Evolutionary conservation across 2,329 filamentous ascomycete species (phyloP).

Genomic region (Nemania sp.): DNA sequence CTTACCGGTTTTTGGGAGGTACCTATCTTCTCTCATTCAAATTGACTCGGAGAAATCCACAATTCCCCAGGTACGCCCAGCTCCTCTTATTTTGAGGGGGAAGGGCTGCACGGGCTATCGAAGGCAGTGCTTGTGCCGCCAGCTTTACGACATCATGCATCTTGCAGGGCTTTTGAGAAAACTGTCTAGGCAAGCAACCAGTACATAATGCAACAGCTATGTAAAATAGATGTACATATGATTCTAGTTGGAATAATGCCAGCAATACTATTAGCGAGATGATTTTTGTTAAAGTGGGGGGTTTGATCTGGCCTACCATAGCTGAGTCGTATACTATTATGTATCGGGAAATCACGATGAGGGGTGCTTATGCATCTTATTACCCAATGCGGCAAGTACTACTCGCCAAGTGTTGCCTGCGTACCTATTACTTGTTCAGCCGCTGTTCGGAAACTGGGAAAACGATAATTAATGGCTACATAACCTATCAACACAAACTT

Average conservation of each 20-base stretch:
- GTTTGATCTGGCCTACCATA: not conserved
- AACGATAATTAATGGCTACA: constrained; percentile 41
- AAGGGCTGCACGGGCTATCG: not conserved
- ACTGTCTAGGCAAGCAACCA: not conserved
- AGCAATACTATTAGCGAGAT: not conserved
- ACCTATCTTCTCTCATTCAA: not conserved
- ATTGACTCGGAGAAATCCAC: not conserved
- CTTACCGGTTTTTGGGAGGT: not conserved
- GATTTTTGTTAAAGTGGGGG: not conserved
- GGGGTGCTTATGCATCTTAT: not conserved
- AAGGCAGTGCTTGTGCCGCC: not conserved
- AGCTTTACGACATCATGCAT: not conserved
- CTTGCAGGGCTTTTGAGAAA: not conserved
- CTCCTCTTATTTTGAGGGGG: constrained; percentile 1
- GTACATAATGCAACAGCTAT: not conserved
- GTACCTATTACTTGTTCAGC: constrained; percentile 3
- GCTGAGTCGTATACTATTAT: constrained; percentile 13
- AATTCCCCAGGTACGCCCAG: constrained; percentile 1
- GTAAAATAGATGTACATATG: not conserved
- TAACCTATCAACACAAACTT: constrained; percentile 17
- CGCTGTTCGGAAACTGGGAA: constrained; percentile 19
- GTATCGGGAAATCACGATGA: not conserved
- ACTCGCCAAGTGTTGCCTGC: constrained; percentile 20
- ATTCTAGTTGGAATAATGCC: not conserved
- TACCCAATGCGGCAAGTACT: constrained; percentile 28